phyloP scores from a whole-genome alignment of 2,329 filamentous ascomycete genomes.

The Ceratocystis ficicola region DNA sequence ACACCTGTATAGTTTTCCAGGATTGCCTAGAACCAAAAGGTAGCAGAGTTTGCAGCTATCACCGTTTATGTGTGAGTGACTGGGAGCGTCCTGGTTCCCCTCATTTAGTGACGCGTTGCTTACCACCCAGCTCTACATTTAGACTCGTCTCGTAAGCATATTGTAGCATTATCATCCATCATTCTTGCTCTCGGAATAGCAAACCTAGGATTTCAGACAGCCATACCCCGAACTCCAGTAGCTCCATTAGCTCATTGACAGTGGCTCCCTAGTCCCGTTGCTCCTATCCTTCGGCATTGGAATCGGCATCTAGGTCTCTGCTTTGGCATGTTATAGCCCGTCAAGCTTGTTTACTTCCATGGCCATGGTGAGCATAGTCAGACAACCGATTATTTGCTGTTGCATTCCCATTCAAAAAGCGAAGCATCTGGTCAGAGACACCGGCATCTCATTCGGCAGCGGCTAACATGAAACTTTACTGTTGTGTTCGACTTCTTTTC shows the following conservation, averaged over 20 bases:
- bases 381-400: not conserved
- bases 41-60: not conserved
- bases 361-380: not conserved
- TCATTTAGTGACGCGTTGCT: not conserved
- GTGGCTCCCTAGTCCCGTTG: not conserved
- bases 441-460: not conserved
- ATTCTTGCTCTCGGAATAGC: not conserved
- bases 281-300: not conserved
- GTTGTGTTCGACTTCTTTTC: too few relatives aligned
- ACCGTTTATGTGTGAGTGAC: too few relatives aligned
- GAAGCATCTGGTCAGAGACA: not conserved
- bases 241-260: not conserved
- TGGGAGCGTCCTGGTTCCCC: not conserved
- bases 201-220: not conserved
- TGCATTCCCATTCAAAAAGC: not conserved
- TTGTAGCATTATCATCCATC: not conserved
- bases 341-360: not conserved
- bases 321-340: not conserved
- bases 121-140: not conserved
- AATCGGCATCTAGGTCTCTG: not conserved
- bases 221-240: not conserved
- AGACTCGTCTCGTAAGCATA: not conserved
- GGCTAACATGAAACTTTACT: not conserved
- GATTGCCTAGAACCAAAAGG: not conserved
- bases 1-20: not conserved